Conservation (phyloP, 371 early-diverging fungal species). For the Mucor irregularis region DNA sequence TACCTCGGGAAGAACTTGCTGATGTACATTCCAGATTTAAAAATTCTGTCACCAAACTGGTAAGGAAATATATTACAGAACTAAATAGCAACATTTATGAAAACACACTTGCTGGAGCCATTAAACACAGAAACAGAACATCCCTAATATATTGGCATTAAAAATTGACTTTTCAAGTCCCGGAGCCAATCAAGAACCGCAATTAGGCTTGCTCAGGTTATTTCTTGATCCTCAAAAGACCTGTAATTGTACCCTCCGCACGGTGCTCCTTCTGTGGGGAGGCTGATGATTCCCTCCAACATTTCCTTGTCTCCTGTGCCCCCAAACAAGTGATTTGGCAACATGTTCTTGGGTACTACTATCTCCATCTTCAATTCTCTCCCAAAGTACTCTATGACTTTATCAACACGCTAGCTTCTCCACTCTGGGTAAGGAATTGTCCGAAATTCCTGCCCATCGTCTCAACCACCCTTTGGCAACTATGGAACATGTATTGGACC, state of each 20-base stretch:
- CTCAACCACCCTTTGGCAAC: background rate
- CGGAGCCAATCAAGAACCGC: slow-evolving; percentile 3
- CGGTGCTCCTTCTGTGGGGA: background rate
- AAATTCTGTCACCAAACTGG: too few species aligned
- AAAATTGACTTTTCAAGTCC: slow-evolving; percentile 1
- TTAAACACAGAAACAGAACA: background rate
- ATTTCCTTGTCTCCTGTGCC: background rate
- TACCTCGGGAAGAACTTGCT: too few species aligned
- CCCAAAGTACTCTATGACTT: background rate
- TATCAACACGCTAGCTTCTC: background rate
- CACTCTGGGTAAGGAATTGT: background rate
- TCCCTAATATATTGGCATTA: background rate
- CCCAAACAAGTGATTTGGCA: background rate
- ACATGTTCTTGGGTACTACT: background rate
- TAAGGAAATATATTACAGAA: too few species aligned
- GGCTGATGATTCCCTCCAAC: background rate
- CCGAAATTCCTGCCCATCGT: background rate
- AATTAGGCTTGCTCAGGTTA: background rate
- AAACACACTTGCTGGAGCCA: slow-evolving; percentile 2
- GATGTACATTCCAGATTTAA: too few species aligned
- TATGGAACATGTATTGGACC: background rate
- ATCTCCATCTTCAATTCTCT: background rate
- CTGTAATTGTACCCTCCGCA: background rate
- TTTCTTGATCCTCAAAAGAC: slow-evolving; percentile 1
- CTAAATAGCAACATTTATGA: slow-evolving; percentile 5